Conservation (phyloP, 805 yeast species). For the Metschnikowia proteae region DNA sequence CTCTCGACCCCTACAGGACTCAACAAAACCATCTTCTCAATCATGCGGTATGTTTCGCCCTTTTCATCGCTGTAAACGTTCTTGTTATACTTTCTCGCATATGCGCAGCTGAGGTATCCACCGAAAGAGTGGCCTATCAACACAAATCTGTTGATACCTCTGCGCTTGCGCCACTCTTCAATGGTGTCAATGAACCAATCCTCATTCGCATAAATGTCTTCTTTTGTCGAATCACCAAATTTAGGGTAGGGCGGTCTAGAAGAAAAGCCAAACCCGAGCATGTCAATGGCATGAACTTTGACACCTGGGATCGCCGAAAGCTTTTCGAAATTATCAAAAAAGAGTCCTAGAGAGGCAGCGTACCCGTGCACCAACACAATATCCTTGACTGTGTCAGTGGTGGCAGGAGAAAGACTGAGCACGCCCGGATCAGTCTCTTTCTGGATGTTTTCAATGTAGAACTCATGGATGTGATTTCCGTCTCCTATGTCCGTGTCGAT, state of each 20-base stretch:
- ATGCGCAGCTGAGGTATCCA: constrained; percentile 42
- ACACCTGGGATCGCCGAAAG: constrained; percentile 49
- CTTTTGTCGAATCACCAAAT: constrained; percentile 26
- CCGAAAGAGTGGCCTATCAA: constrained; percentile 46
- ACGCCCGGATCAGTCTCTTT: constrained; percentile 24
- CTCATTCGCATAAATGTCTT: constrained; percentile 35
- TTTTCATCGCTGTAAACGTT: constrained; percentile 16
- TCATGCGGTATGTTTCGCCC: constrained; percentile 21
- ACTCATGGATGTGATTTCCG: constrained; percentile 70
- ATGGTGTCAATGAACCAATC: constrained; percentile 43
- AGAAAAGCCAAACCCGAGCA: constrained; percentile 70
- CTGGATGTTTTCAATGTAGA: constrained; percentile 51
- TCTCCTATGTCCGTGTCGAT: constrained; percentile 54
- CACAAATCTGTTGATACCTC: constrained; percentile 33
- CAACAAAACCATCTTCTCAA: constrained; percentile 37
- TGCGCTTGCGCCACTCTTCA: constrained; percentile 40
- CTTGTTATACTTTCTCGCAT: constrained; percentile 39
- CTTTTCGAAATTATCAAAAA: constrained; percentile 60
- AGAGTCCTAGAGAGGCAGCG: constrained; percentile 87
- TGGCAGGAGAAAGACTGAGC: constrained; percentile 1
- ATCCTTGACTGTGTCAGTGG: constrained; percentile 32
- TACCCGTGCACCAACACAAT: constrained; percentile 86
- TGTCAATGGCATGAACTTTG: constrained; percentile 63
- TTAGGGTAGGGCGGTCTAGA: constrained; percentile 49
- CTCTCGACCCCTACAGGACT: constrained; percentile 46